phyloP scores from a whole-genome alignment of 2,329 filamentous ascomycete species.

The Didymella pomorum region DNA sequence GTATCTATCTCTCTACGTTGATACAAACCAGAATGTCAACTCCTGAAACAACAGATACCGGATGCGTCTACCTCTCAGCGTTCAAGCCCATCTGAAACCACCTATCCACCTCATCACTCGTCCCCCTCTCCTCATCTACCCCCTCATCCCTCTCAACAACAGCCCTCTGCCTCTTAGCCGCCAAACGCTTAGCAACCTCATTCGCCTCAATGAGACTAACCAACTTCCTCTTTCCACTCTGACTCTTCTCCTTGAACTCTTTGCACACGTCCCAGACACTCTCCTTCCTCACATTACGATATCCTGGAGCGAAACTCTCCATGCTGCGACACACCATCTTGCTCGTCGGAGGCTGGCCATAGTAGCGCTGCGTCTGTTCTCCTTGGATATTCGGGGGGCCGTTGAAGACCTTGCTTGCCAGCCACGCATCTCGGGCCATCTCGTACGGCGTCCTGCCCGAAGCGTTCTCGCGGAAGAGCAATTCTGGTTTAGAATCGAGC shows the following conservation, averaged over 20 bases:
- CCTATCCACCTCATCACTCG: slow-evolving; percentile 21
- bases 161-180: slow-evolving; percentile 25
- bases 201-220: slow-evolving; percentile 68
- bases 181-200: slow-evolving; percentile 64
- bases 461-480: slow-evolving; percentile 76
- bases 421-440: slow-evolving; percentile 65
- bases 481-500: slow-evolving; percentile 63
- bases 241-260: slow-evolving; percentile 33
- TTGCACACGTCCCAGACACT: slow-evolving; percentile 52
- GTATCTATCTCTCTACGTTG: too few relatives aligned
- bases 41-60: too few relatives aligned
- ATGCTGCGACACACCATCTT: slow-evolving; percentile 18
- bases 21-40: too few relatives aligned
- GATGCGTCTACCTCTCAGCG: background rate
- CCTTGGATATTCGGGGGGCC: slow-evolving; percentile 22
- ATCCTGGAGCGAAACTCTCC: slow-evolving; percentile 31
- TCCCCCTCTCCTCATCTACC: slow-evolving; percentile 28
- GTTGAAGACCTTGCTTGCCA: slow-evolving; percentile 46
- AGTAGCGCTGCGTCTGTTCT: background rate
- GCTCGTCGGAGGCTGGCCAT: background rate
- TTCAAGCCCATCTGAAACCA: slow-evolving; percentile 6
- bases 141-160: slow-evolving; percentile 60
- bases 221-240: slow-evolving; percentile 58
- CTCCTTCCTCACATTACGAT: slow-evolving; percentile 19
- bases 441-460: slow-evolving; percentile 78